phyloP scores from a whole-genome alignment of 2,329 filamentous ascomycete genomes.

The Eurotiales sp. region DNA sequence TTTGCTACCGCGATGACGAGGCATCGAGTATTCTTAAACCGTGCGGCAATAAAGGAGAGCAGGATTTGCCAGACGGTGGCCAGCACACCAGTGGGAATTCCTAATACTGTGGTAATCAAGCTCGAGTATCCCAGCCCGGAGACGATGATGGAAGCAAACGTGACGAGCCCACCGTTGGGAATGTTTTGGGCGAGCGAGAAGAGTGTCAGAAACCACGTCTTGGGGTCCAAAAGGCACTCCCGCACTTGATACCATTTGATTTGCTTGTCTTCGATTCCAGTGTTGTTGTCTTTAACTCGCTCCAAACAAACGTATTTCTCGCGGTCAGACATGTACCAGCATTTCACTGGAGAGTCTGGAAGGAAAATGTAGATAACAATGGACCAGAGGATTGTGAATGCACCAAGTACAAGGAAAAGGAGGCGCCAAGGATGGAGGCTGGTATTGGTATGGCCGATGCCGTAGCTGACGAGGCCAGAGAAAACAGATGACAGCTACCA shows the following conservation, averaged over 20 bases:
- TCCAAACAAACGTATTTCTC: slow-evolving; percentile 22
- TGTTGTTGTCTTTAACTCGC: slow-evolving; percentile 22
- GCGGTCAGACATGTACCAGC: slow-evolving; percentile 21
- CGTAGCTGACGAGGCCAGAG: slow-evolving; percentile 31
- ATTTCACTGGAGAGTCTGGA: slow-evolving; percentile 20
- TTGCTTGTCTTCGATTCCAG: slow-evolving; percentile 35
- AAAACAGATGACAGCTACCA: slow-evolving; percentile 27
- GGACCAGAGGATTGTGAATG: slow-evolving; percentile 21
- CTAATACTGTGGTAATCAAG: slow-evolving; percentile 23
- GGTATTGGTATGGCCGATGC: slow-evolving; percentile 31
- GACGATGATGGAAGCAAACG: slow-evolving; percentile 28
- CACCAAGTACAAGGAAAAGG: slow-evolving; percentile 22
- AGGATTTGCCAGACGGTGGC: slow-evolving; percentile 24
- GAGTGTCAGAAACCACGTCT: slow-evolving; percentile 25
- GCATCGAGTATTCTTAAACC: slow-evolving; percentile 20
- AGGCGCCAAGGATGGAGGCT: slow-evolving; percentile 19
- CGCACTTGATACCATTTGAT: slow-evolving; percentile 42
- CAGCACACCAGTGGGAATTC: slow-evolving; percentile 27
- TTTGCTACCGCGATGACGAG: slow-evolving; percentile 24
- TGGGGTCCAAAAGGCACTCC: slow-evolving; percentile 35
- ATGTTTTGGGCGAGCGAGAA: slow-evolving; percentile 22
- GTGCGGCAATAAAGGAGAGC: slow-evolving; percentile 17
- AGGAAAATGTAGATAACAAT: slow-evolving; percentile 18
- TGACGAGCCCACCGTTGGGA: slow-evolving; percentile 28
- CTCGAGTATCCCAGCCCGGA: slow-evolving; percentile 22